Base-by-base conservation (phyloP, 1,139 yeast species). In the Scheffersomyces lignicola region DNA sequence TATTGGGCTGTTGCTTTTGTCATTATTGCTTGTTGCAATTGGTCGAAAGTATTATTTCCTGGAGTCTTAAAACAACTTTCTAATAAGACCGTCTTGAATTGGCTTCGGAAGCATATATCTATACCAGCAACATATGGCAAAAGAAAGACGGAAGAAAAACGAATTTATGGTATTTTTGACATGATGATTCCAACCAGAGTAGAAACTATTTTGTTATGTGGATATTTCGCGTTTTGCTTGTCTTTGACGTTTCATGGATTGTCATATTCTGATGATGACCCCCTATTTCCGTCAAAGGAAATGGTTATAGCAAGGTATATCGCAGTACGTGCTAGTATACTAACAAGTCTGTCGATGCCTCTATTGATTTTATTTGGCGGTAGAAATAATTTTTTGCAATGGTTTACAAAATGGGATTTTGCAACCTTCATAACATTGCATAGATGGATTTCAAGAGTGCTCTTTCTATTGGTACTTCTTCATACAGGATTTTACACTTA, bases 111-210 rank as follows among this genome's bases (percentile, higher is more conserved):
- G 18, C 29, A 39, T 17, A 39, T 65, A 6, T 45, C 54, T 2
- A 41, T 61, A 4, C 69, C 70, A 5, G 66, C 70, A 8, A 48
- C 63, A 3, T 34, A 37, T 9, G 56, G 58, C 1, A 47, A 35
- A 28, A 38, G 44, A 4, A 62, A 60, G 35, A 58, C 69, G 15
- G 42, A 44, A 17, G 67, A 60, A 35, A 43, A 47, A 27, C 48
- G 48, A 10, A 43, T 58, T 14, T 49, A 60, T 20, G 52, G 58
- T 5, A 39, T 59, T 18, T 51, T 68, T 17, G 61, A 69, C 53
- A 41, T 57, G 62, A 29, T 72, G 25, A 54, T 81, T 9, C 95
- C 95, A 0, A 76, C 89, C 0, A 68, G 94, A 39, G 60, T 75
- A 41, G 94, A 83, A 55, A 52, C 80, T 0, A 41, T 77, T 6